A percentile compares a stretch with the other conserved stretches of the same genome.
Conservation (phyloP, 306 rosid genomes). For the Rosa lucieae region DNA sequence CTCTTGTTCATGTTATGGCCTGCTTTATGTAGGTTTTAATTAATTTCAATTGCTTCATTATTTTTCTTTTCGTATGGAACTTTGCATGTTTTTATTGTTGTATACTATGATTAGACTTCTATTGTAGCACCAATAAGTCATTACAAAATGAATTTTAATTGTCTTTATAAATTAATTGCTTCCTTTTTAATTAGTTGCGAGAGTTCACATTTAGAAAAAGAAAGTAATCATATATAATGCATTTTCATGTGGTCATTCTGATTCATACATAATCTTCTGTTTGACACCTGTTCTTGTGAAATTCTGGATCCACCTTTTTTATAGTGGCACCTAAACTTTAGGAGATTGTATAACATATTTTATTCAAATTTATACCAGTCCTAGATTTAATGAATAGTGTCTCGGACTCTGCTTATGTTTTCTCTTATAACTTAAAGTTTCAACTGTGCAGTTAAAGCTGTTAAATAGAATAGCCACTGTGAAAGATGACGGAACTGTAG, state of each 20-base stretch:
- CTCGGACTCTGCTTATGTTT: neutral
- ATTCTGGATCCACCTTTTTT: neutral
- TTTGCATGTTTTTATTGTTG: neutral
- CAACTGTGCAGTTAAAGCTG: conserved; percentile 69
- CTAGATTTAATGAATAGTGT: neutral
- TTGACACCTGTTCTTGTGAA: neutral
- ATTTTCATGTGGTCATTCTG: neutral
- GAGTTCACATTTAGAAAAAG: neutral
- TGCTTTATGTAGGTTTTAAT: neutral
- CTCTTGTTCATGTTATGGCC: neutral
- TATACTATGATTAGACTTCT: neutral
- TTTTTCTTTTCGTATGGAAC: neutral
- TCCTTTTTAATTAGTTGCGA: neutral
- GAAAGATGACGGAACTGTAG: conserved; percentile 90
- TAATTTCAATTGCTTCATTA: neutral
- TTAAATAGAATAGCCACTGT: conserved; percentile 90
- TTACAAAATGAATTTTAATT: neutral
- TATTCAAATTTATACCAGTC: neutral
- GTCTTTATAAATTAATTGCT: neutral
- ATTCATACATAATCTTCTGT: neutral
- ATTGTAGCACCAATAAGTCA: neutral
- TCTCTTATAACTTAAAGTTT: conserved; percentile 20
- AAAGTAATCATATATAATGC: neutral
- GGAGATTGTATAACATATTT: neutral
- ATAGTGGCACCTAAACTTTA: neutral